Conservation (phyloP, 2,329 filamentous ascomycete genomes). For the Sporothrix euskadiensis region DNA sequence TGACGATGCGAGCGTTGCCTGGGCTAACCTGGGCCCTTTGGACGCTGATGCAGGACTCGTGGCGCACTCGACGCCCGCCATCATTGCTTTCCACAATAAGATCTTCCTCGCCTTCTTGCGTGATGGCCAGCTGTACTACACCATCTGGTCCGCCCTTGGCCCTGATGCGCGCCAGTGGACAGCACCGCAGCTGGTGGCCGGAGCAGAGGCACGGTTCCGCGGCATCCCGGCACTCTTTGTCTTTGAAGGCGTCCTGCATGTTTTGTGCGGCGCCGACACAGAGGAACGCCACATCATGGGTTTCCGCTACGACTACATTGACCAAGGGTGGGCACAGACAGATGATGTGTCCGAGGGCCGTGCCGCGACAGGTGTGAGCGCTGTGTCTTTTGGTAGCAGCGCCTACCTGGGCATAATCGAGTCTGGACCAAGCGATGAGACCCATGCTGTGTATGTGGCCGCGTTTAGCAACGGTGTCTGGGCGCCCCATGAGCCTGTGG, state of each 20-base stretch:
- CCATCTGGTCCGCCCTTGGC: conserved; percentile 35
- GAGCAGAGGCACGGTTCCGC: conserved; percentile 32
- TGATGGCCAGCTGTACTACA: conserved; percentile 37
- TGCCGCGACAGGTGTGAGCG: conserved; percentile 40
- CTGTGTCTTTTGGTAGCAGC: conserved; percentile 39
- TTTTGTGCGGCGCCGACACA: conserved; percentile 37
- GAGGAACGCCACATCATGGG: conserved; percentile 38
- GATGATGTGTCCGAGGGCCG: conserved; percentile 41
- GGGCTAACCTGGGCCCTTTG: conserved; percentile 36
- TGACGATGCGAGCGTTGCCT: conserved; percentile 34
- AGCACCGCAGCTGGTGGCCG: conserved; percentile 28
- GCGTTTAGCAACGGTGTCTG: conserved; percentile 32
- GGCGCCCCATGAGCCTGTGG: conserved; percentile 34
- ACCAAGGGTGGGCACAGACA: conserved; percentile 37
- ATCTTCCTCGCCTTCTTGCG: conserved; percentile 40
- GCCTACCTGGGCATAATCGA: conserved; percentile 39
- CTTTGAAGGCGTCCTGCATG: conserved; percentile 38
- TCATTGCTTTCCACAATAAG: conserved; percentile 42
- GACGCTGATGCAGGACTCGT: conserved; percentile 34
- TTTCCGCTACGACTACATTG: conserved; percentile 38
- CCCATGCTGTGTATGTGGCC: conserved; percentile 34
- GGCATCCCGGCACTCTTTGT: conserved; percentile 42
- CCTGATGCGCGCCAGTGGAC: conserved; percentile 31
- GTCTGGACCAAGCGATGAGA: conserved; percentile 32
- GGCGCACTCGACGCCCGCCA: conserved; percentile 36